Evolutionary conservation across 805 yeast species (phyloP).

Genomic region (Saturnispora besseyi): DNA sequence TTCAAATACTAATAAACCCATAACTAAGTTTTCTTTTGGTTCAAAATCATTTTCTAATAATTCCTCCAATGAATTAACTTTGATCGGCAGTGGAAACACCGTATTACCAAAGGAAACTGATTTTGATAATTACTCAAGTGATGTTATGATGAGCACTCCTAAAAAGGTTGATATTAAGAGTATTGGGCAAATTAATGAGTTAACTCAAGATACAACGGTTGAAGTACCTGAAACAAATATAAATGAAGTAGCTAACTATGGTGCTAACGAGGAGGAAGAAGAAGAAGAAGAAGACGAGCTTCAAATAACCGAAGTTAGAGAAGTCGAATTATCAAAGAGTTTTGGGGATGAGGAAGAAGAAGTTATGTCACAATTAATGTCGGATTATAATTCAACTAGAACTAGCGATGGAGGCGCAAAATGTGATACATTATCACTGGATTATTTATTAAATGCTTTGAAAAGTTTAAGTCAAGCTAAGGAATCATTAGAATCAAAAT

Average conservation of each 20-base stretch:
- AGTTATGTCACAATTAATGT: background rate
- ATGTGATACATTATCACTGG: conserved; percentile 13
- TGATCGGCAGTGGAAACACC: background rate
- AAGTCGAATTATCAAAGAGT: background rate
- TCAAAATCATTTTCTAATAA: background rate
- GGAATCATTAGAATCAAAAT: conserved; percentile 7
- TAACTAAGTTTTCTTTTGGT: background rate
- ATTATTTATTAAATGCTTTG: conserved; percentile 17
- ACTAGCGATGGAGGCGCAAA: background rate
- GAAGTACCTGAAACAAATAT: background rate
- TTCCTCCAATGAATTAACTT: background rate
- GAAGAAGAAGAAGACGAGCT: conserved; percentile 11
- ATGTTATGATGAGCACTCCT: conserved; percentile 1
- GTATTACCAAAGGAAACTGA: background rate
- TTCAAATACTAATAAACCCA: conserved; percentile 5
- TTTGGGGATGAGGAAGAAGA: background rate
- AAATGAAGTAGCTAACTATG: too few species aligned
- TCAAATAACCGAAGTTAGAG: conserved; percentile 10
- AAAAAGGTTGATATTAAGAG: background rate
- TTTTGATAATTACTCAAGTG: background rate
- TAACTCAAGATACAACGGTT: background rate
- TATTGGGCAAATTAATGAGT: background rate
- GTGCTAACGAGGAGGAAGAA: background rate
- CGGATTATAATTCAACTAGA: background rate
- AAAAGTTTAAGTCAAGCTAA: conserved; percentile 11